Evolutionary conservation across 2,329 filamentous ascomycete species (phyloP), one percentile per base, ranked within the genome.

Genomic region (Akanthomyces uredinophilus): DNA sequence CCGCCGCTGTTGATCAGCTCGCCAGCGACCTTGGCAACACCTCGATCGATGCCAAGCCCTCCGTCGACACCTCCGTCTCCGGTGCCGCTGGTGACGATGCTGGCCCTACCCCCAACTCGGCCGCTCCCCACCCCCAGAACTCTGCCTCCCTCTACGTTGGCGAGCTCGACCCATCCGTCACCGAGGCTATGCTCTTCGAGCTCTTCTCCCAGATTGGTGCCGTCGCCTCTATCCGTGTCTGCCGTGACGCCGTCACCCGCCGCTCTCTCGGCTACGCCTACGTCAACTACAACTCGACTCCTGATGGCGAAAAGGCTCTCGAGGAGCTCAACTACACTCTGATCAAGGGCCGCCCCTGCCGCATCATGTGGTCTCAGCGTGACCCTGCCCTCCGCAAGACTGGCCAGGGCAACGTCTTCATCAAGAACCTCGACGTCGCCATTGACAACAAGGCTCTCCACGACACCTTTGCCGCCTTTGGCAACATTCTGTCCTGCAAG

Each of bases 361-460:
- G 95, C 74, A 99, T 99, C 82, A 99, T 99, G 95, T 99, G 95
- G 95, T 99, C 95, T 68, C 95, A 99, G 86, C 95, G 95, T 78
- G 95, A 99, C 79, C 95, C 95, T 68, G 94, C 94, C 76, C 88
- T 99, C 72, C 95, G 95, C 83, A 99, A 99, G 89, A 99, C 92
- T 70, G 95, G 95, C 69, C 92, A 97, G 81, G 95, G 95, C 77
- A 99, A 99, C 75, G 94, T 99, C 72, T 99, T 99, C 86, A 99
- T 99, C 87, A 99, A 99, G 89, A 99, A 99, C 83, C 85, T 99
- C 68, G 95, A 99, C 78, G 89, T 89, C 69, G 95, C 95, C 71
- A 99, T 99, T 73, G 95, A 99, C 82, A 99, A 99, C 89, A 99
- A 99, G 87, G 95, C 95, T 76, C 90, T 99, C 63, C 95, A 99